These are phyloP conservation scores for Nothophaeocryptopus gaeumannii DNA, from an alignment of 2,329 filamentous ascomycete species.

Conservation along the genomic window DNA sequence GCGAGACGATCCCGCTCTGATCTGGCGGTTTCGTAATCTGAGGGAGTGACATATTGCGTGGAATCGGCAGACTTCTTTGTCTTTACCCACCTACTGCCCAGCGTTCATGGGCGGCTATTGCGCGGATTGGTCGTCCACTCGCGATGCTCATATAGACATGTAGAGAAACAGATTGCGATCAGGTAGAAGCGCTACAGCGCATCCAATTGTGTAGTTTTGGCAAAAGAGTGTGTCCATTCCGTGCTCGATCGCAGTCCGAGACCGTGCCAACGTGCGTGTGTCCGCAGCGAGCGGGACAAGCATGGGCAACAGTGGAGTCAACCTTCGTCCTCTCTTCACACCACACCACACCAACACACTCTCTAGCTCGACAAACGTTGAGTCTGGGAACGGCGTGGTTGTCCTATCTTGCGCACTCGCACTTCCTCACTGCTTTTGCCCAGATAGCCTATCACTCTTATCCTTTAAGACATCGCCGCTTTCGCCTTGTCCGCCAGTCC, in stretches of 20 bases:
- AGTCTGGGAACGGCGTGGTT: slow-evolving; percentile 10
- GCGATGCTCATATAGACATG: background rate
- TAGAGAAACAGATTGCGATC: background rate
- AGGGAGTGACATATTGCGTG: slow-evolving; percentile 10
- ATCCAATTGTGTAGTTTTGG: background rate
- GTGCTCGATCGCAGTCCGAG: too few relatives aligned
- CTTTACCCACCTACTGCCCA: slow-evolving; percentile 4
- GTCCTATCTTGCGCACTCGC: slow-evolving; percentile 16
- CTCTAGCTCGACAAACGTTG: slow-evolving; percentile 4
- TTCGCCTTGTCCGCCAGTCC: background rate
- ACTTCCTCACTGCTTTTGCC: slow-evolving; percentile 11
- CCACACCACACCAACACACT: slow-evolving; percentile 14
- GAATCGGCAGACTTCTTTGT: slow-evolving; percentile 18
- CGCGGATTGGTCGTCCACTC: slow-evolving; percentile 4
- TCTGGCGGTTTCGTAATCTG: slow-evolving; percentile 1
- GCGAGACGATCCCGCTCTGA: slow-evolving; percentile 1
- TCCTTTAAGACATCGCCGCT: background rate
- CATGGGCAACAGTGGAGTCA: too few relatives aligned
- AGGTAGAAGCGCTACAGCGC: background rate
- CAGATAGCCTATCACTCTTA: slow-evolving; percentile 4
- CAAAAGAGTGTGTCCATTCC: too few relatives aligned
- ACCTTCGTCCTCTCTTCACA: slow-evolving; percentile 7
- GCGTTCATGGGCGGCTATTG: slow-evolving; percentile 13
- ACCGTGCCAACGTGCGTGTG: too few relatives aligned
- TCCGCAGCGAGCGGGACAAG: too few relatives aligned